Evolutionary conservation across 2,329 filamentous ascomycete genomes (phyloP).

Genomic region (Laburnicola sp.): DNA sequence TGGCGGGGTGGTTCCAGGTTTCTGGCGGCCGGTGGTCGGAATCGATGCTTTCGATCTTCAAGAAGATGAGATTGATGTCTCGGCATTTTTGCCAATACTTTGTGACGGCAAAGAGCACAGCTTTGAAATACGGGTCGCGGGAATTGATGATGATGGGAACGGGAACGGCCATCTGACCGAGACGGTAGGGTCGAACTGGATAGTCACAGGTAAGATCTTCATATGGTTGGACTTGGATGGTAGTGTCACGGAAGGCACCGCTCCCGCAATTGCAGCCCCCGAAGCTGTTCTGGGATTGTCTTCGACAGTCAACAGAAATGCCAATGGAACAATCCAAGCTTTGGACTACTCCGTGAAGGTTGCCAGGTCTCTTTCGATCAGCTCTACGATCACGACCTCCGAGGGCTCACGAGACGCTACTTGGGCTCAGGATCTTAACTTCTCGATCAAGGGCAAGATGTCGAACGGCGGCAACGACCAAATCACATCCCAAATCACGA

Average conservation of each 20-base stretch:
- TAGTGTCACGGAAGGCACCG: constrained; percentile 57
- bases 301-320: constrained; percentile 51
- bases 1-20: constrained; percentile 73
- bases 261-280: constrained; percentile 42
- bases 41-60: constrained; percentile 77
- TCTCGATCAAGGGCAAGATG: constrained; percentile 59
- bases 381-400: constrained; percentile 57
- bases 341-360: constrained; percentile 63
- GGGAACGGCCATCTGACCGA: constrained; percentile 55
- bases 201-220: constrained; percentile 78
- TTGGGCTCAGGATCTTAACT: constrained; percentile 65
- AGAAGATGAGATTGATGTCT: constrained; percentile 81
- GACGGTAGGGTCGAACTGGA: constrained; percentile 69
- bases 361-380: constrained; percentile 58
- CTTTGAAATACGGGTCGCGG: constrained; percentile 69
- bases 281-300: constrained; percentile 56
- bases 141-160: constrained; percentile 61
- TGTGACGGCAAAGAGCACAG: constrained; percentile 67
- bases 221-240: constrained; percentile 65
- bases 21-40: constrained; percentile 78
- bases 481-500: constrained; percentile 55
- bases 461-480: constrained; percentile 60
- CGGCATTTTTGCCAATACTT: constrained; percentile 71
- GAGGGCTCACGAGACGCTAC: constrained; percentile 46
- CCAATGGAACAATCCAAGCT: constrained; percentile 61